Conservation (phyloP, 495 filamentous ascomycete genomes). For the Polyplosphaeria fusca region DNA sequence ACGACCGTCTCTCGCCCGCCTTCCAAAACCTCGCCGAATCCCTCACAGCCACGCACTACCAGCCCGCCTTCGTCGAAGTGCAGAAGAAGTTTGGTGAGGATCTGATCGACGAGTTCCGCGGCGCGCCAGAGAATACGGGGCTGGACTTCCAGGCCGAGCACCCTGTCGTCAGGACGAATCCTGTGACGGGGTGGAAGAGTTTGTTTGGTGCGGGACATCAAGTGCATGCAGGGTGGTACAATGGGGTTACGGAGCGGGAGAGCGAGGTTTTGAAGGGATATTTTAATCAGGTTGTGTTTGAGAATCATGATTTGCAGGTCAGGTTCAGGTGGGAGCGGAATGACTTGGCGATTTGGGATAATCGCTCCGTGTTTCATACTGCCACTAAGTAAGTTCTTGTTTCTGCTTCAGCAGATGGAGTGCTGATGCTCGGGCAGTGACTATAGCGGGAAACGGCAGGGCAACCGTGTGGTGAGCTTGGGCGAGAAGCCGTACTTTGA, state of each 20-base stretch:
- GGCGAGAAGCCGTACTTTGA: conserved; percentile 55
- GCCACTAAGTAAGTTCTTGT: conserved; percentile 54
- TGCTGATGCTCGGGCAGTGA: too few species aligned
- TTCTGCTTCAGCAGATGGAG: too few species aligned
- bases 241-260: conserved; percentile 61
- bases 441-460: conserved; percentile 59
- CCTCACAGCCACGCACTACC: conserved; percentile 63
- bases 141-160: conserved; percentile 59
- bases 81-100: conserved; percentile 53
- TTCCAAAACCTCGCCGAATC: conserved; percentile 62
- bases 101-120: conserved; percentile 55
- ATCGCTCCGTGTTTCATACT: conserved; percentile 63
- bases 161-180: conserved; percentile 71
- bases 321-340: conserved; percentile 48
- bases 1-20: conserved; percentile 64
- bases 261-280: conserved; percentile 55
- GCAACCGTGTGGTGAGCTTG: conserved; percentile 45
- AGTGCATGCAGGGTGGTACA: conserved; percentile 51
- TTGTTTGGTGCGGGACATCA: conserved; percentile 63
- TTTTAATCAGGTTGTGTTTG: conserved; percentile 52
- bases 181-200: conserved; percentile 70
- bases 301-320: conserved; percentile 76
- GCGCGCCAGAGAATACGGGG: conserved; percentile 65
- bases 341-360: conserved; percentile 67
- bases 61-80: conserved; percentile 56